A percentile compares a stretch with the other conserved stretches of the same genome.
Evolutionary conservation across 345 rosid genomes (phyloP).

Genomic region (Cardiospermum halicacabum): DNA sequence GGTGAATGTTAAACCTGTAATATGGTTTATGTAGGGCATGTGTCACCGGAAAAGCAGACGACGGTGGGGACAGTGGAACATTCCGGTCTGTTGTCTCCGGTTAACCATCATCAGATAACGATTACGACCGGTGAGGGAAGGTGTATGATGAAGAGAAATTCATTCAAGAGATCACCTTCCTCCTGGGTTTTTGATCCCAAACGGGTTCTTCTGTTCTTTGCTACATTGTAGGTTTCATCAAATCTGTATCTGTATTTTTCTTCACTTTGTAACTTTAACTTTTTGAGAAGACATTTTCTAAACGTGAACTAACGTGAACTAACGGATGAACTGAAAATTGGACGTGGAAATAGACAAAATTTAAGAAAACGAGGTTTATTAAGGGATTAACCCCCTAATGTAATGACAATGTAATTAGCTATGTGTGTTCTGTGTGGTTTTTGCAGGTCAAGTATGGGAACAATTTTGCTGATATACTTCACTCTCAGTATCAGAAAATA

Average conservation of each 20-base stretch:
- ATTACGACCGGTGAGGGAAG: conserved; percentile 56
- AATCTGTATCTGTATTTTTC: too few species aligned
- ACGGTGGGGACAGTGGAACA: conserved; percentile 21
- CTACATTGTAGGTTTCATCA: conserved; percentile 83
- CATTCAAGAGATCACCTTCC: conserved; percentile 53
- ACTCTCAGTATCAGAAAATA: conserved; percentile 60
- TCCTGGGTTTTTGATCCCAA: conserved; percentile 79
- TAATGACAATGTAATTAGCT: too few species aligned
- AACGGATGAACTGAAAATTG: too few species aligned
- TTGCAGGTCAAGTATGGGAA: conserved; percentile 91
- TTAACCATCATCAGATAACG: conserved; percentile 72
- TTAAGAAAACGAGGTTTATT: too few species aligned
- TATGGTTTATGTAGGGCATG: conserved; percentile 29
- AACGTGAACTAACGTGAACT: too few species aligned
- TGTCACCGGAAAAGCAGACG: conserved; percentile 55
- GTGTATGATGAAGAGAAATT: conserved; percentile 45
- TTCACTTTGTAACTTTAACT: too few species aligned
- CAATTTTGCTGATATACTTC: conserved; percentile 84
- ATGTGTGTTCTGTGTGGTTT: conserved; percentile 4
- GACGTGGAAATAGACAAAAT: too few species aligned
- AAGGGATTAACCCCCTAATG: too few species aligned
- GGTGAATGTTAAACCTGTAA: conserved; percentile 9
- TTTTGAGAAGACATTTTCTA: too few species aligned
- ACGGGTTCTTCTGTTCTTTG: conserved; percentile 81
- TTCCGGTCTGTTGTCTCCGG: conserved; percentile 28